Conservation (phyloP, 2,329 filamentous ascomycete species). For the Polychaeton citri region DNA sequence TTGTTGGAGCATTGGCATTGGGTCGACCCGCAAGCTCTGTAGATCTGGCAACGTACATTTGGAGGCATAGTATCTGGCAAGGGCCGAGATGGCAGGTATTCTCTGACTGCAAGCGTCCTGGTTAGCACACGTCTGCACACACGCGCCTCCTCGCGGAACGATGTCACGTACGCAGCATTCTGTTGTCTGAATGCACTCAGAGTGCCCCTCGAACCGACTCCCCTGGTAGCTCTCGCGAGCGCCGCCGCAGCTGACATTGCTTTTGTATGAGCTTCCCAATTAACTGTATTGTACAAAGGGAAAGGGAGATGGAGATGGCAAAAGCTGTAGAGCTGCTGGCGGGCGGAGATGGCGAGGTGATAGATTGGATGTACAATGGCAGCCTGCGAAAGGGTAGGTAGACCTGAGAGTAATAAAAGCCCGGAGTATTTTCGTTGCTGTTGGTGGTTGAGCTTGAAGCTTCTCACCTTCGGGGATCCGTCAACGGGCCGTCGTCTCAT, state of each 20-base stretch:
- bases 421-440: not conserved
- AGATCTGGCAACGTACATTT: conserved; percentile 49
- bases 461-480: not conserved
- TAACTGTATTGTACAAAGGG: not conserved
- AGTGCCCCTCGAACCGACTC: conserved; percentile 25
- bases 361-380: no score
- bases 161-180: conserved; percentile 20
- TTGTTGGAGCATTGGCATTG: conserved; percentile 1
- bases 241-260: conserved; percentile 43
- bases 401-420: not conserved
- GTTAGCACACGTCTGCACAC: conserved; percentile 3
- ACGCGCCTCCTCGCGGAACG: not conserved
- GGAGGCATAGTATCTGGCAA: conserved; percentile 55
- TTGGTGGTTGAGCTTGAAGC: conserved; percentile 1
- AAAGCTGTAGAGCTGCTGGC: not conserved
- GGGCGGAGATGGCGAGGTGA: no score
- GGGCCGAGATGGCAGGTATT: conserved; percentile 43
- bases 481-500: not conserved
- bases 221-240: conserved; percentile 30
- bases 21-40: conserved; percentile 5
- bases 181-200: conserved; percentile 19
- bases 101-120: conserved; percentile 20
- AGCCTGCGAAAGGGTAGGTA: no score
- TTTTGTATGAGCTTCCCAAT: conserved; percentile 7
- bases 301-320: not conserved